Conservation (phyloP, 2,329 filamentous ascomycete species). For the Penicillium brevicompactum region DNA sequence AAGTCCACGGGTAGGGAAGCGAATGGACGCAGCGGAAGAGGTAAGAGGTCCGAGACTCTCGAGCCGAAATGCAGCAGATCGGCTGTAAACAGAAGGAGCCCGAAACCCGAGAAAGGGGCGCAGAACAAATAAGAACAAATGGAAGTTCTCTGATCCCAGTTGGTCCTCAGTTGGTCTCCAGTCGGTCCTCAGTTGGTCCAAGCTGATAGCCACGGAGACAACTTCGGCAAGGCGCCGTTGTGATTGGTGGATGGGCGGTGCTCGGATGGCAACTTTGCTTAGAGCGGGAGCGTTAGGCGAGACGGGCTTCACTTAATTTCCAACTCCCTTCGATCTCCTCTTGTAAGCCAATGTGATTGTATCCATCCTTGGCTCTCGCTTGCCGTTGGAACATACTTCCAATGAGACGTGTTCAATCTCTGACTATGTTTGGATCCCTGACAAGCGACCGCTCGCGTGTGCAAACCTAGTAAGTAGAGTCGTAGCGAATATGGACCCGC, state of each 20-base stretch:
- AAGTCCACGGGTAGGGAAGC: neutral
- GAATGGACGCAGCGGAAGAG: neutral
- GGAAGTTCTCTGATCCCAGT: constrained; percentile 1
- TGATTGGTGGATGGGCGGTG: constrained; percentile 35
- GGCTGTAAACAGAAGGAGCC: neutral
- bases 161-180: too few species aligned
- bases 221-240: constrained; percentile 34
- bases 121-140: constrained; percentile 5
- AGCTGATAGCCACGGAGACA: constrained; percentile 1
- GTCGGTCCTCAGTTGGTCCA: too few species aligned
- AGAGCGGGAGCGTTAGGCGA: constrained; percentile 43
- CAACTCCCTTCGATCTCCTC: neutral
- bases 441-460: constrained; percentile 21
- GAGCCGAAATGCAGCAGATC: neutral
- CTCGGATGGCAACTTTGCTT: constrained; percentile 34
- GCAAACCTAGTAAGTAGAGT: constrained; percentile 18
- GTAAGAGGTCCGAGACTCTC: neutral
- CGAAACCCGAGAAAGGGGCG: neutral
- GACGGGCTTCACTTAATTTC: constrained; percentile 17
- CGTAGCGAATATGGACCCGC: constrained; percentile 13
- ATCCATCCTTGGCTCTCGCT: neutral
- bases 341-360: constrained; percentile 1
- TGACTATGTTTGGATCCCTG: neutral
- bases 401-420: neutral
- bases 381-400: neutral